Evolutionary conservation across 805 yeast genomes (phyloP).

Genomic region (Metschnikowia vanudenii): DNA sequence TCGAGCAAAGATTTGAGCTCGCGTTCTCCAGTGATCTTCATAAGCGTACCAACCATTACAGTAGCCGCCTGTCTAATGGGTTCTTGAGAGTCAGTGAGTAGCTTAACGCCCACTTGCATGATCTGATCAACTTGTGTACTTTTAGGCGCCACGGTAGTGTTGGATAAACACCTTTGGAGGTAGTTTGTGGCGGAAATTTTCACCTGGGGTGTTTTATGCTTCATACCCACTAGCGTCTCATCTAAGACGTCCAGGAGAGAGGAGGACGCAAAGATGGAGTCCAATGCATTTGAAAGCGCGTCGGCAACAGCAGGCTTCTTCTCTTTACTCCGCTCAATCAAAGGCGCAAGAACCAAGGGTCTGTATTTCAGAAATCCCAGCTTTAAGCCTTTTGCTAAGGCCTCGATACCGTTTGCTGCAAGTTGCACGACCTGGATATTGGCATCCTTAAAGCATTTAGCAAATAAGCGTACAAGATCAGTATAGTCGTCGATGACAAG

Average conservation of each 20-base stretch:
- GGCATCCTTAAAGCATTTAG: slow-evolving; percentile 82
- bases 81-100: slow-evolving; percentile 81
- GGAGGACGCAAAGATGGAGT: slow-evolving; percentile 55
- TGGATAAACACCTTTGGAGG: slow-evolving; percentile 60
- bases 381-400: slow-evolving; percentile 66
- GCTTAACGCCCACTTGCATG: slow-evolving; percentile 53
- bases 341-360: slow-evolving; percentile 51
- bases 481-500: slow-evolving; percentile 61
- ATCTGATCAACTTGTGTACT: slow-evolving; percentile 55
- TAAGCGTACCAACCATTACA: slow-evolving; percentile 73
- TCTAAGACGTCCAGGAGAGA: slow-evolving; percentile 57
- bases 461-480: slow-evolving; percentile 58
- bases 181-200: slow-evolving; percentile 68
- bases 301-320: slow-evolving; percentile 77
- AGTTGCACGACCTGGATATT: slow-evolving; percentile 82
- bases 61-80: slow-evolving; percentile 78
- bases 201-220: slow-evolving; percentile 81
- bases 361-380: slow-evolving; percentile 54
- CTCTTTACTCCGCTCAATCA: slow-evolving; percentile 84
- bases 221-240: slow-evolving; percentile 56
- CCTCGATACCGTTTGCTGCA: slow-evolving; percentile 65
- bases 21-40: slow-evolving; percentile 79
- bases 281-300: slow-evolving; percentile 64
- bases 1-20: slow-evolving; percentile 59
- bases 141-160: slow-evolving; percentile 49